A percentile compares a stretch with the other conserved stretches of the same genome.
Evolutionary conservation across 176 grass and related monocot genomes (phyloP).

Genomic region (Triticum timopheevii): DNA sequence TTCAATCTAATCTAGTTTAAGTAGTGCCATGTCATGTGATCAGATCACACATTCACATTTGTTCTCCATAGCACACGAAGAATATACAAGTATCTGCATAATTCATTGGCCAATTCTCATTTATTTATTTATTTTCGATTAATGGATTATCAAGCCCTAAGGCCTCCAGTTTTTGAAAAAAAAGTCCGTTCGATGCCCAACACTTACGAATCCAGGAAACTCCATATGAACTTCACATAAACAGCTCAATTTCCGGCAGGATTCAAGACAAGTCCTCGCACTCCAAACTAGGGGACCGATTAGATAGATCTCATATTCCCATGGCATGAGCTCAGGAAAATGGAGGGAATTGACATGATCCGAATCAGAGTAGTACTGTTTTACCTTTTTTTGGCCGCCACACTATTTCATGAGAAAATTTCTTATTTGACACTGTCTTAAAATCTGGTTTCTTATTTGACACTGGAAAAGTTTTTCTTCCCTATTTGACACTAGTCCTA

Average conservation of each 20-base stretch:
- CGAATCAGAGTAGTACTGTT: not conserved
- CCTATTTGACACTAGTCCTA: too few species aligned
- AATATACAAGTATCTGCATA: too few species aligned
- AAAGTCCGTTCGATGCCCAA: not conserved
- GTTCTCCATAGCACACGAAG: not conserved
- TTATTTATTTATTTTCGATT: too few species aligned
- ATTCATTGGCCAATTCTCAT: too few species aligned
- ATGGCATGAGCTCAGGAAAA: not conserved
- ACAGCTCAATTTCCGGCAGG: not conserved
- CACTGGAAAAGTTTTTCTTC: too few species aligned
- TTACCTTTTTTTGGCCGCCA: not conserved
- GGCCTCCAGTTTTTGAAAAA: too few species aligned
- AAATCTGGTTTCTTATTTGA: too few species aligned
- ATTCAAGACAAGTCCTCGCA: not conserved
- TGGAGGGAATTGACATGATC: not conserved
- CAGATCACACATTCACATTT: conserved; percentile 18
- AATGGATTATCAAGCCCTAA: too few species aligned
- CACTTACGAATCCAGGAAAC: not conserved
- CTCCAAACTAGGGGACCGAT: not conserved
- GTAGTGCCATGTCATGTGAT: conserved; percentile 6
- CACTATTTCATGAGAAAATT: not conserved
- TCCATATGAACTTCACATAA: not conserved
- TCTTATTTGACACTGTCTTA: too few species aligned
- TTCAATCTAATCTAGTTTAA: not conserved
- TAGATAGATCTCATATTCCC: not conserved